These are phyloP conservation scores for Termitomyces heimii DNA, from an alignment of 768 basidiomycete genomes.

Conservation along the genomic window DNA sequence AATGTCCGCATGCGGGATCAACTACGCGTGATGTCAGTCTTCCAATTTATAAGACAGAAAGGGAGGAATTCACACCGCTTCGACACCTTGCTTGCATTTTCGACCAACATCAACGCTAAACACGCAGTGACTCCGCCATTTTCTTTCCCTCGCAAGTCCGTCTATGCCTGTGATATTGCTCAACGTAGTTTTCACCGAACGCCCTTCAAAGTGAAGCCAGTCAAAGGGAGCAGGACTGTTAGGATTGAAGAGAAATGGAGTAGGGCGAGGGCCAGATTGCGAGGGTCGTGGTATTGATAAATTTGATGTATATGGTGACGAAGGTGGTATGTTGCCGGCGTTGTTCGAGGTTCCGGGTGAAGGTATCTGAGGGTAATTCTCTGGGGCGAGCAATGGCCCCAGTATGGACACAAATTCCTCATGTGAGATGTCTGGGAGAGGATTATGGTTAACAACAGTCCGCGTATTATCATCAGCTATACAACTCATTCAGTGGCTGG, in stretches of 20 bases:
- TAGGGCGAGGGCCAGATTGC: conserved; percentile 22
- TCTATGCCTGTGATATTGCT: conserved; percentile 76
- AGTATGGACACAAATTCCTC: conserved; percentile 80
- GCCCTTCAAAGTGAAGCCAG: conserved; percentile 83
- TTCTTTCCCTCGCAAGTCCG: conserved; percentile 75
- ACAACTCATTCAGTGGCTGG: background rate
- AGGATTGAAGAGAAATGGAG: conserved; percentile 32
- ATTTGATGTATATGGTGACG: conserved; percentile 25
- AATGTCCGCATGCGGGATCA: conserved; percentile 79
- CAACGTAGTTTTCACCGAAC: conserved; percentile 73
- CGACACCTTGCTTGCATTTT: conserved; percentile 68
- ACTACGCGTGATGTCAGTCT: conserved; percentile 31
- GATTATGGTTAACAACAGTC: conserved; percentile 83
- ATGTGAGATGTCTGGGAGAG: conserved; percentile 80
- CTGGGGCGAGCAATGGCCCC: conserved; percentile 77
- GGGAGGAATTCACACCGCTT: conserved; percentile 52
- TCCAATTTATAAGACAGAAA: background rate
- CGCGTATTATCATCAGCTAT: conserved; percentile 52
- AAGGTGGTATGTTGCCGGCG: conserved; percentile 24
- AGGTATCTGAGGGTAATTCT: conserved; percentile 53
- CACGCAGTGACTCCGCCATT: conserved; percentile 78
- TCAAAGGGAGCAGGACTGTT: conserved; percentile 76
- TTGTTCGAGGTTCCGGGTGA: conserved; percentile 21
- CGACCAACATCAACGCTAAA: conserved; percentile 78
- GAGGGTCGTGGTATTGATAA: conserved; percentile 24